Evolutionary conservation across 352 stramenopile species (phyloP).

Genomic region (Phytopythium delawarense): DNA sequence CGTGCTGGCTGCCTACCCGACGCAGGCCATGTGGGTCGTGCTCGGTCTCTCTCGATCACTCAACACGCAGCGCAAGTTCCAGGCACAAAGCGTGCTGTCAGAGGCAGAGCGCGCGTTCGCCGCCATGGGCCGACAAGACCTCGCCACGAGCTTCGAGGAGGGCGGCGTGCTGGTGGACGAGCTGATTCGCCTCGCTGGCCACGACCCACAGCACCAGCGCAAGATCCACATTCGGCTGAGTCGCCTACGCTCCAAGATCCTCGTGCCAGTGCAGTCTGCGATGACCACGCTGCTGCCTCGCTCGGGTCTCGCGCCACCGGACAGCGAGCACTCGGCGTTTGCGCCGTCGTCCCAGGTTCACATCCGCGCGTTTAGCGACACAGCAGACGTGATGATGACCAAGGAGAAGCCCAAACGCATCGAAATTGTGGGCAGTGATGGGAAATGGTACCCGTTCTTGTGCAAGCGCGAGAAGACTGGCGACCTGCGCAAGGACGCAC

Average conservation of each 20-base stretch:
- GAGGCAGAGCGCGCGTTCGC: conserved; percentile 63
- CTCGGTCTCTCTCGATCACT: conserved; percentile 93
- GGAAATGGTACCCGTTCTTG: conserved; percentile 86
- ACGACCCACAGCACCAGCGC: conserved; percentile 75
- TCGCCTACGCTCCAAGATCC: conserved; percentile 63
- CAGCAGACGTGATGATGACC: conserved; percentile 95
- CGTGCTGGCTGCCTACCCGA: conserved; percentile 92
- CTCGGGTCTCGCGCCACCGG: conserved; percentile 52
- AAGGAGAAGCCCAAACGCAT: conserved; percentile 99
- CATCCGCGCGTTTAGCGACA: conserved; percentile 87
- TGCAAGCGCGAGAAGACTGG: conserved; percentile 98
- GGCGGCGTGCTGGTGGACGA: conserved; percentile 91
- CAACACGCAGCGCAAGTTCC: conserved; percentile 61
- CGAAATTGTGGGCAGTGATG: conserved; percentile 77
- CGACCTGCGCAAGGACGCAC: conserved; percentile 99
- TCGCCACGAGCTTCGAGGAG: conserved; percentile 82
- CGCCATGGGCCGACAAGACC: conserved; percentile 53
- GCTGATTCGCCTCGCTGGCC: conserved; percentile 91
- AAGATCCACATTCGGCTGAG: conserved; percentile 79
- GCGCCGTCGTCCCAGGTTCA: conserved; percentile 70
- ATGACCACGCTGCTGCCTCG: conserved; percentile 69
- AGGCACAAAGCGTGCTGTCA: conserved; percentile 62
- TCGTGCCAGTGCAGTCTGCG: conserved; percentile 76
- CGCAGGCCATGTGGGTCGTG: conserved; percentile 97
- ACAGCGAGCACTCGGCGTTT: conserved; percentile 54